phyloP scores from a whole-genome alignment of 2,329 filamentous ascomycete genomes.

The Arthrocladium fulminans region DNA sequence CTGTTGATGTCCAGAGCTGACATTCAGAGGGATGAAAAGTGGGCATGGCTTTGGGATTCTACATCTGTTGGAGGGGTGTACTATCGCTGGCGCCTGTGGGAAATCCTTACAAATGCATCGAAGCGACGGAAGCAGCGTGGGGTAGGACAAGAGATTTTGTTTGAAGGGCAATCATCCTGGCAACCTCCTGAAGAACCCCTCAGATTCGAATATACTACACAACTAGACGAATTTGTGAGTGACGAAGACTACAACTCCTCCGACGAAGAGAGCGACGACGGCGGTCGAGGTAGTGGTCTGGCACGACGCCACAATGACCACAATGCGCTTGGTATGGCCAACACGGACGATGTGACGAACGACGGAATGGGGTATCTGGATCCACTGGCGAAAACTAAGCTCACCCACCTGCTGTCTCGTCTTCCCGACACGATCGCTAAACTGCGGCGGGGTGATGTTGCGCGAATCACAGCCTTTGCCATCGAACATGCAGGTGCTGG shows the following conservation, averaged over 20 bases:
- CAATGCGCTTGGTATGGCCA: conserved; percentile 19
- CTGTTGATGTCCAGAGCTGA: conserved; percentile 78
- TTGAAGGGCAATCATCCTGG: conserved; percentile 72
- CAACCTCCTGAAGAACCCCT: conserved; percentile 61
- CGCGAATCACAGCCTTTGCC: conserved; percentile 76
- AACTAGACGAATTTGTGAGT: conserved; percentile 68
- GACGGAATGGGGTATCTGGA: conserved; percentile 61
- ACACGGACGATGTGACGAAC: conserved; percentile 15
- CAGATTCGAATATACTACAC: conserved; percentile 72
- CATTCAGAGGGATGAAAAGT: conserved; percentile 78
- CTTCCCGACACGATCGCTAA: conserved; percentile 67
- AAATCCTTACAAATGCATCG: conserved; percentile 60
- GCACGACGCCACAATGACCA: conserved; percentile 33
- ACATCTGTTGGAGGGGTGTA: conserved; percentile 71
- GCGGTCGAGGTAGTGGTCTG: conserved; percentile 31
- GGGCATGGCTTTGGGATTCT: conserved; percentile 90
- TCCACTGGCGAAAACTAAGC: conserved; percentile 72
- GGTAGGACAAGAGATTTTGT: conserved; percentile 46
- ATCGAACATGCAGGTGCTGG: conserved; percentile 78
- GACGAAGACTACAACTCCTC: conserved; percentile 80
- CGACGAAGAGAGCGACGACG: conserved; percentile 65
- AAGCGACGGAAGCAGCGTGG: conserved; percentile 19
- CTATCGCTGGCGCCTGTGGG: conserved; percentile 89
- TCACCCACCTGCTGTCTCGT: conserved; percentile 73
- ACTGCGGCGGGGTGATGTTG: conserved; percentile 75